Evolutionary conservation across 768 basidiomycete species (phyloP).

Genomic region (Boletus reticuloceps): DNA sequence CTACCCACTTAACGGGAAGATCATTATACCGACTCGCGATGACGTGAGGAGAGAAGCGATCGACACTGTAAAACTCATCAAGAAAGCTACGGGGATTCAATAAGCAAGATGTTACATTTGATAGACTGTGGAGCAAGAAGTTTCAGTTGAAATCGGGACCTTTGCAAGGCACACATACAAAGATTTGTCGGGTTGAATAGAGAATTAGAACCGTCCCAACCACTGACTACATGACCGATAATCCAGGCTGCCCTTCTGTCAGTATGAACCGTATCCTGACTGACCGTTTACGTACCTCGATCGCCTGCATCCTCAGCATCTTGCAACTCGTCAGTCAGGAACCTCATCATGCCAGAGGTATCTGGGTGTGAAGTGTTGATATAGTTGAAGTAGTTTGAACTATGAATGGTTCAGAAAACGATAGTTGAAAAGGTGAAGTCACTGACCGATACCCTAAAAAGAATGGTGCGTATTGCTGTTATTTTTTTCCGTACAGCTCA

Average conservation of each 20-base stretch:
- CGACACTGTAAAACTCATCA: conserved; percentile 44
- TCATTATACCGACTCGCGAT: conserved; percentile 57
- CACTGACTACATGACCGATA: conserved; percentile 54
- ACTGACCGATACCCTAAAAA: conserved; percentile 33
- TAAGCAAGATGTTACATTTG: conserved; percentile 38
- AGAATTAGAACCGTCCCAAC: conserved; percentile 73
- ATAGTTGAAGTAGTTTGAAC: conserved; percentile 73
- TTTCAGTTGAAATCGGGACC: conserved; percentile 1
- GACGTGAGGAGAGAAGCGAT: conserved; percentile 77
- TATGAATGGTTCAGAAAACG: conserved; percentile 22
- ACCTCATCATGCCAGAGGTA: conserved; percentile 71
- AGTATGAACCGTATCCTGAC: conserved; percentile 5
- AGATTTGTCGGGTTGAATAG: conserved; percentile 64
- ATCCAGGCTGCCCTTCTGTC: conserved; percentile 41
- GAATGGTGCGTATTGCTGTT: not conserved
- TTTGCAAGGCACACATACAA: conserved; percentile 43
- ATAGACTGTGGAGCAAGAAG: conserved; percentile 34
- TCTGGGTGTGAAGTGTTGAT: conserved; percentile 72
- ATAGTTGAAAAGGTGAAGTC: not conserved
- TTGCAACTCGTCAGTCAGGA: conserved; percentile 76
- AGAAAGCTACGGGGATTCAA: not conserved
- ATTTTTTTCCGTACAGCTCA: not conserved
- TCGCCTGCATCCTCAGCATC: conserved; percentile 76
- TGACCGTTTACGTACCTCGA: conserved; percentile 43
- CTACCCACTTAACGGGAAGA: not conserved